Conservation (phyloP, 257 asterid genomes). For the Scutellaria minor region DNA sequence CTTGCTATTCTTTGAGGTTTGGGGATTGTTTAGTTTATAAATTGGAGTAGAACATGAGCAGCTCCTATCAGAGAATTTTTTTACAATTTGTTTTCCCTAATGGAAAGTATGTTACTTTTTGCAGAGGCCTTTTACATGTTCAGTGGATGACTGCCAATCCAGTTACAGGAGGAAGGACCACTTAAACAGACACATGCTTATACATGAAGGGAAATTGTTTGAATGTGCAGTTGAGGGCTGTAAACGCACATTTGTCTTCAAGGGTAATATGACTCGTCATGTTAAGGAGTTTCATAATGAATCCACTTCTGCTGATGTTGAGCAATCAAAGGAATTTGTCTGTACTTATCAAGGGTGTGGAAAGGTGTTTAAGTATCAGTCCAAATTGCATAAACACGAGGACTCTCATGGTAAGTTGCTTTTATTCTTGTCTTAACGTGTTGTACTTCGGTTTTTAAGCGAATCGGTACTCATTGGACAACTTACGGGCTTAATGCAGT, state of each 20-base stretch:
- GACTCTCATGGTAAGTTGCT: constrained; percentile 69
- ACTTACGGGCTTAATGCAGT: constrained; percentile 53
- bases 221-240: constrained; percentile 66
- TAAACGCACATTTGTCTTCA: constrained; percentile 48
- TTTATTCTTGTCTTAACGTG: background rate
- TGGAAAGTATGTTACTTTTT: constrained; percentile 20
- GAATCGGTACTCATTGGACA: background rate
- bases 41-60: background rate
- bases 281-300: constrained; percentile 66
- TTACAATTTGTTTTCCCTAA: constrained; percentile 18
- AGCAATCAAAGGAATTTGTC: constrained; percentile 50
- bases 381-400: constrained; percentile 72
- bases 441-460: background rate
- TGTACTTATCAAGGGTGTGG: constrained; percentile 85
- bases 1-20: constrained; percentile 58
- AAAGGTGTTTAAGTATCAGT: constrained; percentile 68
- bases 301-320: constrained; percentile 40
- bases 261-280: constrained; percentile 76
- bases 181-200: constrained; percentile 76
- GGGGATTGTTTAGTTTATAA: constrained; percentile 32
- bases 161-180: constrained; percentile 90
- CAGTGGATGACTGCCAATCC: constrained; percentile 76
- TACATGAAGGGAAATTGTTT: constrained; percentile 78
- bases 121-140: constrained; percentile 83
- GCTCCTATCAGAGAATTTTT: background rate